Base-by-base conservation (phyloP, 1,284 basidiomycete species). In the Gomphus bonarii region DNA sequence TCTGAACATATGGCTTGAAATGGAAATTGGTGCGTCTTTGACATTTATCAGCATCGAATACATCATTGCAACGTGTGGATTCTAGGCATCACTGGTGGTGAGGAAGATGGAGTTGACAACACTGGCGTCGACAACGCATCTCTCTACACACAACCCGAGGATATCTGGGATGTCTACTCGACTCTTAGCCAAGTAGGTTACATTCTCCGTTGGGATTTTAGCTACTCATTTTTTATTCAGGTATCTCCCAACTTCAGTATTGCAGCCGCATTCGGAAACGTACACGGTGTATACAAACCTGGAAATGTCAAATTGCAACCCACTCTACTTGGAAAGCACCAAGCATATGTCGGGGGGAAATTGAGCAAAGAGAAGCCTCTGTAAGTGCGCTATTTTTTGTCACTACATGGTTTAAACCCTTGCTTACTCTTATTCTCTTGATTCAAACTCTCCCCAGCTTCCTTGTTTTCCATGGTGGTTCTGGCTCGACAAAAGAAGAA, bases 391-490 rank as follows among this genome's bases (percentile, higher is more conserved):
- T n/a, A 12, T 43, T 54, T 33, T 20, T 58, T 43, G 40, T 49
- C 16, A 46, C 3, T 6, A n/a, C n/a, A n/a, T 28, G 33, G 16
- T 6, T 35, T 8, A 30, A 31, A n/a, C n/a, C n/a, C n/a, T n/a
- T 48, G 43, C 51, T 40, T 18, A 16, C 16, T 14, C n/a, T 40
- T 18, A n/a, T n/a, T 3, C 2, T 3, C n/a, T 40, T 40, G 14
- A 40, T n/a, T n/a, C 38, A 33, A 57, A 31, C n/a, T 50, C 25
- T 58, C 59, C 54, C 14, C 61, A 91, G 89, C 66, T 98, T 88
- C 85, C 90, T 99, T 61, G 97, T 99, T 73, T 99, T 99, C 93
- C 97, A 99, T 79, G 97, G 97, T 74, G 97, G 97, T 65, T 98
- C 95, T 58, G 97, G 97, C 59, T 98, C 95, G 40, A 86, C 88